Evolutionary conservation across 1,139 yeast species (phyloP), one percentile per base, ranked within the genome.

Genomic region (Kodamaea sp.): DNA sequence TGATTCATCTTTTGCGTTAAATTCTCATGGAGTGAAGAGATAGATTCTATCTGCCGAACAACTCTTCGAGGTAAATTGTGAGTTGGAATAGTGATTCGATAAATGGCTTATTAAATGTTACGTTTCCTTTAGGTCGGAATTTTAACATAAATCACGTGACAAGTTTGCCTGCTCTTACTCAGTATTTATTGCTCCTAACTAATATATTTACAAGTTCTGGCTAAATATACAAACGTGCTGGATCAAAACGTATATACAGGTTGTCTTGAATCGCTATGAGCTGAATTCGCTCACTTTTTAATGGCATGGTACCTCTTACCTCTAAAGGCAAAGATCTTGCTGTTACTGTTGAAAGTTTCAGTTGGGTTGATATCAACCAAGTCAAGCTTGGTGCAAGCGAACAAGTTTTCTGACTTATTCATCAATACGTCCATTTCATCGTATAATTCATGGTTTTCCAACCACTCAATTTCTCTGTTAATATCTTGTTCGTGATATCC

Each of bases 291-390:
- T 40, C 50, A 65, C 35, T 53, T 58, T 41, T 55, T 59, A 47
- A 85, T 75, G 26, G 96, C 95, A 56, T 88, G 96, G 65, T 92
- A 92, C 60, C 97, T 78, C 75, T 92, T 92, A 48, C 98, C 98
- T 66, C 98, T 81, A 60, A 90, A 78, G 15, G 92, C 97, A 59
- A 87, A 89, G 35, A 92, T 65, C 56, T 81, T 80, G 69, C 86
- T 89, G 66, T 92, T 92, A 56, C 88, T 85, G 66, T 86, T 95
- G 69, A 85, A 90, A 8, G 87, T 86, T 57, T 90, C 97, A 15
- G 90, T 89, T 11, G 97, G 97, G 58, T 88, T 80, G 43, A 80
- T 64, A 58, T 90, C 97, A 50, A 89, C 92, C 55, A 92, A 73
- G 64, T 92, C 97, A 83, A 96, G 86, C 63, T 90, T 90, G 25